Conservation (phyloP, 352 stramenopile genomes). For the Pythium graminicola region DNA sequence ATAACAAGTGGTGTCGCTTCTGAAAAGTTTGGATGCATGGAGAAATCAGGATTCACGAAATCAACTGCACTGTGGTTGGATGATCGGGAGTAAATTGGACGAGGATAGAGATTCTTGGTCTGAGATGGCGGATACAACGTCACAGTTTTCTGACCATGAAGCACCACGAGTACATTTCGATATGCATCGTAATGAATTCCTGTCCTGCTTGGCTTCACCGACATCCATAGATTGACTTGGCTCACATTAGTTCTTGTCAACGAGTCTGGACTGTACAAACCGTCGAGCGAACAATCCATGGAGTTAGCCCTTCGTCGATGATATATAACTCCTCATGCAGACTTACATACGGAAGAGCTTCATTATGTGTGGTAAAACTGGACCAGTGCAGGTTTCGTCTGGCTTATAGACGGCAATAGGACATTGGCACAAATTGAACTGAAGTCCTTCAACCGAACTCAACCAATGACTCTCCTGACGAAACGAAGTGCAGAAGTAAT, state of each 20-base stretch:
- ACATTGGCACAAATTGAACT: slow-evolving; percentile 82
- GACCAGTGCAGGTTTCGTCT: slow-evolving; percentile 34
- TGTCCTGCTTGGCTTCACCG: slow-evolving; percentile 43
- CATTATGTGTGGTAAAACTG: slow-evolving; percentile 49
- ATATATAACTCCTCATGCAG: background rate
- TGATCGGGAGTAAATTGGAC: slow-evolving; percentile 62
- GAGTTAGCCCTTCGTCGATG: background rate
- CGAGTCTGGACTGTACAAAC: slow-evolving; percentile 31
- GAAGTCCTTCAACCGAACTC: slow-evolving; percentile 51
- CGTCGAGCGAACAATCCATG: background rate
- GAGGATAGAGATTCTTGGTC: slow-evolving; percentile 42
- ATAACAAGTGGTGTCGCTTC: slow-evolving; percentile 27
- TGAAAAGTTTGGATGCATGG: slow-evolving; percentile 27
- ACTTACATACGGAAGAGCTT: slow-evolving; percentile 53
- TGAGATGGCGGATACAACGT: slow-evolving; percentile 64
- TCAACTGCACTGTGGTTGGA: slow-evolving; percentile 72
- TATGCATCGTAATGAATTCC: slow-evolving; percentile 82
- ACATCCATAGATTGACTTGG: slow-evolving; percentile 86
- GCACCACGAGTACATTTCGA: slow-evolving; percentile 65
- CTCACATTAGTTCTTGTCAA: slow-evolving; percentile 37
- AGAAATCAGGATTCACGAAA: slow-evolving; percentile 33
- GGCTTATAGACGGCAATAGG: slow-evolving; percentile 54
- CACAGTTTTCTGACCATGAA: slow-evolving; percentile 63
- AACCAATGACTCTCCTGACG: slow-evolving; percentile 53
- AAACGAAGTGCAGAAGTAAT: slow-evolving; percentile 51